Evolutionary conservation across 2,329 filamentous ascomycete genomes (phyloP).

Genomic region (Cryphonectria radicalis): DNA sequence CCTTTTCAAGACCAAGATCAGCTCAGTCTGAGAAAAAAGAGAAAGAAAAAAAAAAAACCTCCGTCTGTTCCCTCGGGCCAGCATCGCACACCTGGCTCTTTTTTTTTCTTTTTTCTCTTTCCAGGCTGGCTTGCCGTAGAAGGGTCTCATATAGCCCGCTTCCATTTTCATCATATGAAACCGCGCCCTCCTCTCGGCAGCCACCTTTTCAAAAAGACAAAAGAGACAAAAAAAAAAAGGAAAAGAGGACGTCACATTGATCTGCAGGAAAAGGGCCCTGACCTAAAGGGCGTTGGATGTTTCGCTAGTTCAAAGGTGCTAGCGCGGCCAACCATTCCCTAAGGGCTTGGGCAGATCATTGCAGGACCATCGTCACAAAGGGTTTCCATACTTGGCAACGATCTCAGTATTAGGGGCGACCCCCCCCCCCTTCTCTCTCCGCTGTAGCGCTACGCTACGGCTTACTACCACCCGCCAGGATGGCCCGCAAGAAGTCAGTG

Average conservation of each 20-base stretch:
- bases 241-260: slow-evolving; percentile 1
- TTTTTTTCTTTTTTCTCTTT: not conserved
- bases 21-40: not conserved
- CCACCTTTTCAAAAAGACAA: not conserved
- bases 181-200: not conserved
- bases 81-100: not conserved
- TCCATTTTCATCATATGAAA: slow-evolving; percentile 4
- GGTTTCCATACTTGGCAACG: not conserved
- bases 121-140: not conserved
- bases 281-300: not conserved
- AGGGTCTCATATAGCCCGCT: not conserved
- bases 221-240: not conserved
- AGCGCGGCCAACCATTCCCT: not conserved
- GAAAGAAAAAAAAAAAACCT: not conserved
- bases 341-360: slow-evolving; percentile 5
- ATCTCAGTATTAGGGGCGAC: not conserved
- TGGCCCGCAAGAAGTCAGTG: slow-evolving; percentile 29
- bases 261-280: not conserved
- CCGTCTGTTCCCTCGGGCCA: not conserved
- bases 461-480: slow-evolving; percentile 4
- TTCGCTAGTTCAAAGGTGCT: not conserved
- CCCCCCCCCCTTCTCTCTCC: not conserved
- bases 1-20: not conserved
- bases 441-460: not conserved
- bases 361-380: not conserved